These are phyloP conservation scores for Plasmodium cynomolgi DNA, from an alignment of 169 alveolate species.

Conservation along the genomic window DNA sequence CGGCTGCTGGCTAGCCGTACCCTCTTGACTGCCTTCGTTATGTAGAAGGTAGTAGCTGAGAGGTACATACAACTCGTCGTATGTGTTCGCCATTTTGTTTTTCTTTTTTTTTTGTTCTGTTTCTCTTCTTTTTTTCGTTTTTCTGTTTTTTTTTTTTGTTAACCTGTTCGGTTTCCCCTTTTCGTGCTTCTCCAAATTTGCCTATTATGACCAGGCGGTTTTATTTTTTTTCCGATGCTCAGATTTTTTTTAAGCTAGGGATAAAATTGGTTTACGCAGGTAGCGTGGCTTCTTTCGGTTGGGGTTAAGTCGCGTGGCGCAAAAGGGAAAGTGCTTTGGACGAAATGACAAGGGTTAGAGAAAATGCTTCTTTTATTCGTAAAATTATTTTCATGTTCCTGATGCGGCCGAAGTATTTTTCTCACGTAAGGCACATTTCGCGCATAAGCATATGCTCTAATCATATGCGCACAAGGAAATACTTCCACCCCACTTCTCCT, in stretches of 20 bases:
- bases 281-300: not conserved
- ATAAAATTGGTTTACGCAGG: not conserved
- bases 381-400: not conserved
- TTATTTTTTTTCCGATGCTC: not conserved
- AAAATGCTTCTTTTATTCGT: not conserved
- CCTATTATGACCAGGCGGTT: not conserved
- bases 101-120: not conserved
- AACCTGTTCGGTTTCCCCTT: not conserved
- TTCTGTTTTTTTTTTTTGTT: not conserved
- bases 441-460: not conserved
- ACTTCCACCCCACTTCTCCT: not conserved
- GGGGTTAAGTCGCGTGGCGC: not conserved
- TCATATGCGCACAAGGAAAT: not conserved
- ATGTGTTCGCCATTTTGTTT: conserved; percentile 63
- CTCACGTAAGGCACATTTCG: not conserved
- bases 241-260: not conserved
- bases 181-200: not conserved
- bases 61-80: conserved; percentile 69
- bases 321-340: not conserved
- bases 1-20: conserved; percentile 20
- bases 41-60: conserved; percentile 62
- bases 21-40: conserved; percentile 64
- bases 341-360: not conserved
- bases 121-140: not conserved
- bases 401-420: not conserved